Percentiles rank a stretch among this genome's conserved stretches.
Conservation (phyloP, 176 grass and related monocot species). For the Elaeis guineensis region DNA sequence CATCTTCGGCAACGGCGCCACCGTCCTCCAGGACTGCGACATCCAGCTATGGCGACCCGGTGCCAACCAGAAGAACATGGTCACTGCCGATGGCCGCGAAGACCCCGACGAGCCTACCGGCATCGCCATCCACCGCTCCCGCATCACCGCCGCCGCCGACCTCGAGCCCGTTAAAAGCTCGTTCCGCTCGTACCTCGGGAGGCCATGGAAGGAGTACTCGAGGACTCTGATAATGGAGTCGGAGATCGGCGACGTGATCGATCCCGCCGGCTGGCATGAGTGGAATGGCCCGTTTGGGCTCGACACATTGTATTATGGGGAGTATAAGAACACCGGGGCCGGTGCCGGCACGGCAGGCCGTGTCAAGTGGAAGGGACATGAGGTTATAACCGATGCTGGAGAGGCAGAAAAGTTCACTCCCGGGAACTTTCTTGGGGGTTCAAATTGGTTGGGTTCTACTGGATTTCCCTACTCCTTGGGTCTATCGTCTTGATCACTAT, state of each 20-base stretch:
- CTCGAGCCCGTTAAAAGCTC: neutral
- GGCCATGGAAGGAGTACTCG: conserved; percentile 18
- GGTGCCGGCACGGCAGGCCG: too few relatives aligned
- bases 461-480: too few relatives aligned
- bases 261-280: conserved; percentile 13
- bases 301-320: too few relatives aligned
- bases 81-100: conserved; percentile 8
- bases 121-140: neutral
- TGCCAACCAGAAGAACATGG: conserved; percentile 8
- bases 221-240: conserved; percentile 13
- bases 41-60: neutral
- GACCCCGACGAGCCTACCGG: conserved; percentile 16
- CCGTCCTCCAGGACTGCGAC: conserved; percentile 9
- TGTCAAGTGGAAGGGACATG: too few relatives aligned
- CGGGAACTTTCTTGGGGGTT: too few relatives aligned
- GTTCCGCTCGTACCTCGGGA: conserved; percentile 4
- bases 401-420: too few relatives aligned
- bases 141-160: neutral
- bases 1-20: conserved; percentile 16
- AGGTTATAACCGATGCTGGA: too few relatives aligned
- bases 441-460: too few relatives aligned
- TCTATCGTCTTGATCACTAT: too few relatives aligned
- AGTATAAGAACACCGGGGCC: too few relatives aligned
- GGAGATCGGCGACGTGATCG: conserved; percentile 14
- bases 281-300: neutral